A percentile compares a stretch with the other conserved stretches of the same genome.
Evolutionary conservation across 306 rosid genomes (phyloP).

Genomic region (Lotus japonicus): DNA sequence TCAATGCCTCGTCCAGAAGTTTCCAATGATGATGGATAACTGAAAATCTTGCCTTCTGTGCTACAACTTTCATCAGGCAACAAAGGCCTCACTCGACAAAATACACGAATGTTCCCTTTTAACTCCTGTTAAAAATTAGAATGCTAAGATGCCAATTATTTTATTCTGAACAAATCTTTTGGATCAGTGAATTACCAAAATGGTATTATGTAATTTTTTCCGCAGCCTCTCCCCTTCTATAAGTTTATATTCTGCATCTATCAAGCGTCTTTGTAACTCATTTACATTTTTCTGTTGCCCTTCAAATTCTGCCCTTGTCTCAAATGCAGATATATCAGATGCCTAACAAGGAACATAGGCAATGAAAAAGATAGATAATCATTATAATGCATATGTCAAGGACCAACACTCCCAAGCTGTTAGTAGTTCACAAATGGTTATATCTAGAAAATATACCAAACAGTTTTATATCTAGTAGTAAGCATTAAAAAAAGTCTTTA

Average conservation of each 20-base stretch:
- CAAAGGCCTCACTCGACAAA: conserved; percentile 93
- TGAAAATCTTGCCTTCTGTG: conserved; percentile 59
- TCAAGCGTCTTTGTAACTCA: conserved; percentile 66
- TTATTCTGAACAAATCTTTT: neutral
- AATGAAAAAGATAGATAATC: conserved; percentile 5
- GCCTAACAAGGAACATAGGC: conserved; percentile 37
- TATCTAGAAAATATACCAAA: neutral
- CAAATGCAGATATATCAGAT: conserved; percentile 57
- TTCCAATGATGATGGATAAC: conserved; percentile 82
- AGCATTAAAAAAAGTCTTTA: neutral
- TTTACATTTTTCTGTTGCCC: conserved; percentile 57
- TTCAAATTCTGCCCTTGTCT: conserved; percentile 69
- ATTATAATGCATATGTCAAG: neutral
- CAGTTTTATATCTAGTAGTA: neutral
- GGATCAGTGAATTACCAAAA: conserved; percentile 54
- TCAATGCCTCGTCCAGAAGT: conserved; percentile 78
- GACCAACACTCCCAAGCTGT: neutral
- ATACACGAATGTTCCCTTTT: conserved; percentile 96
- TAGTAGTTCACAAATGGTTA: neutral
- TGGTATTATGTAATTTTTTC: conserved; percentile 86
- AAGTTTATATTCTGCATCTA: conserved; percentile 75
- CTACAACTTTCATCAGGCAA: conserved; percentile 61
- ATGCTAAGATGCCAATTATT: conserved; percentile 2
- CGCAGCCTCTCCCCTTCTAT: conserved; percentile 91
- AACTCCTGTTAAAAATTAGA: conserved; percentile 57